A percentile compares a stretch with the other conserved stretches of the same genome.
phyloP scores from a whole-genome alignment of 352 stramenopile species.

The Pythium brachiatum region DNA sequence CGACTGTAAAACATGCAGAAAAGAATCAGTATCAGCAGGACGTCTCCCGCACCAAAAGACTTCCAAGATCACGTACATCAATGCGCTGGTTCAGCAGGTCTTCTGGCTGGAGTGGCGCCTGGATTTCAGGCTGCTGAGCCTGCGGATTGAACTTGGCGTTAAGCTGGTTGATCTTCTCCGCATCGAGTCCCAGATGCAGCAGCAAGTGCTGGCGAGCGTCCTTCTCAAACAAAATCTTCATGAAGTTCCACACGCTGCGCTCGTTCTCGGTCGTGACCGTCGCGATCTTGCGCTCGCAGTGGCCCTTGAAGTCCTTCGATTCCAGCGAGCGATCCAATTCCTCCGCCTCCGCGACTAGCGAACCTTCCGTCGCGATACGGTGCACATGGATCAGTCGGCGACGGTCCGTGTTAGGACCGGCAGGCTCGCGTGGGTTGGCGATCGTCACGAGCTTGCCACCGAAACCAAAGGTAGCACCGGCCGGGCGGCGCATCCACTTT shows the following conservation, averaged over 20 bases:
- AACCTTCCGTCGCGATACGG: constrained; percentile 70
- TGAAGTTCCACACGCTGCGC: constrained; percentile 88
- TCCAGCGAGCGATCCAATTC: constrained; percentile 90
- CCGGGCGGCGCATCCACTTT: constrained; percentile 93
- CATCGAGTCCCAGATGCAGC: constrained; percentile 93
- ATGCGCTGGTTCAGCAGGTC: constrained; percentile 62
- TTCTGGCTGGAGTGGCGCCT: constrained; percentile 17
- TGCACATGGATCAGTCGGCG: constrained; percentile 80
- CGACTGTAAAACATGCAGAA: constrained; percentile 29
- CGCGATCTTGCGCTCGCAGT: constrained; percentile 90
- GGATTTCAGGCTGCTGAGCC: constrained; percentile 23
- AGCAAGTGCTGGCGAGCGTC: constrained; percentile 94
- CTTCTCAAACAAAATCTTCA: constrained; percentile 94
- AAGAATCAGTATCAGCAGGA: neutral
- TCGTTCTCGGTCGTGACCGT: constrained; percentile 58
- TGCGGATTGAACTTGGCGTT: constrained; percentile 78
- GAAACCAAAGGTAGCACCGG: constrained; percentile 95
- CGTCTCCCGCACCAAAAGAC: neutral
- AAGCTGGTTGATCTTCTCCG: constrained; percentile 87
- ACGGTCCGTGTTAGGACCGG: constrained; percentile 48
- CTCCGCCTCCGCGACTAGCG: constrained; percentile 85
- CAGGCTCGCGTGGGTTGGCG: constrained; percentile 57
- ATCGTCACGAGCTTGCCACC: constrained; percentile 94
- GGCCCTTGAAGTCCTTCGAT: constrained; percentile 89
- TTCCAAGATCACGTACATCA: constrained; percentile 45